Evolutionary conservation across 208 protist genomes (phyloP), one percentile per base, ranked within the genome.

Genomic region (Trypanosoma congolense): DNA sequence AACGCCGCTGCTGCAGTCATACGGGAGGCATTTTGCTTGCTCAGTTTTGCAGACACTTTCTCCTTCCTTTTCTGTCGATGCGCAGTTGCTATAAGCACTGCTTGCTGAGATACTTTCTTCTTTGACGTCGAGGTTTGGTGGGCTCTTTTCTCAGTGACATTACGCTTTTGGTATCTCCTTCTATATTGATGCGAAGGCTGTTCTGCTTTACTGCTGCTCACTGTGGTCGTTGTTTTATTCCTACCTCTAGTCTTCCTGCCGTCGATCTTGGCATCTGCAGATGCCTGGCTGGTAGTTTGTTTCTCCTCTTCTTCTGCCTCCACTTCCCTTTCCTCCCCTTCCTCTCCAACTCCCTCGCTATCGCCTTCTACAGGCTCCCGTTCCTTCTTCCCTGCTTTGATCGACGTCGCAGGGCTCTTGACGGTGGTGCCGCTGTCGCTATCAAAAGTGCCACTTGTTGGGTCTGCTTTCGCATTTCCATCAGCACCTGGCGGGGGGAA

Each of bases 251-350:
- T 36, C 19, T 25, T 56, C 36, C 50, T 43, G 8, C 48, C 33
- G 18, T 28, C 42, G 19, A 26, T 36, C 19, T 52, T 59, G 16
- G 22, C 53, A 38, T 28, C 42, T 26, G 25, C 43, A 42, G 19
- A 54, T 61, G 24, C 38, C 47, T 55, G 42, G 30, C 31, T 6
- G 36, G 24, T 3, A 14, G 12, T 25, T 44, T 56, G 30, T 41
- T 40, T 2, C 33, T 56, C 42, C 25, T 6, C 18, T 58, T 67
- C 54, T 30, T 56, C 56, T 14, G 59, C 33, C 33, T 75, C 44
- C 25, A 54, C 28, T 22, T 63, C 28, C 28, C 56, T 59, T 45
- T 63, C 59, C 22, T 55, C 61, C 25, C 67, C 67, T 21, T 65
- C 59, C 6, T 53, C 60, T 1, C 14, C 43, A 21, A 55, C 1